These are phyloP conservation scores for Botrytis byssoidea DNA, from an alignment of 2,329 filamentous ascomycete species.

Conservation along the genomic window DNA sequence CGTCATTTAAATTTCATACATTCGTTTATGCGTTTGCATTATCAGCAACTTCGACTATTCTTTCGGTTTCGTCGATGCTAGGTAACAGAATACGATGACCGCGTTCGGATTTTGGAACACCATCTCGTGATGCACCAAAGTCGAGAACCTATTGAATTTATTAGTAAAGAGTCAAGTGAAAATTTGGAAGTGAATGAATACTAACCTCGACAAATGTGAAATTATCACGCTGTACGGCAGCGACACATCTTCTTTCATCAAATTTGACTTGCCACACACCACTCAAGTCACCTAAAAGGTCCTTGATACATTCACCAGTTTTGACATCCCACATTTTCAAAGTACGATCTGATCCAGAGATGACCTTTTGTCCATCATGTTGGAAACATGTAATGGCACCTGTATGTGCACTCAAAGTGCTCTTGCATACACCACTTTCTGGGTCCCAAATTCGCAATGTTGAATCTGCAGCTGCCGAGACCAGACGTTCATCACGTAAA, in stretches of 20 bases:
- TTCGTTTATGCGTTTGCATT: constrained; percentile 16
- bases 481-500: constrained; percentile 82
- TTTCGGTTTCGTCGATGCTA: constrained; percentile 26
- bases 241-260: constrained; percentile 90
- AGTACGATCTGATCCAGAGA: constrained; percentile 91
- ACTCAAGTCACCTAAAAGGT: constrained; percentile 86
- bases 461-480: constrained; percentile 92
- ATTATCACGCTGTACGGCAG: constrained; percentile 88
- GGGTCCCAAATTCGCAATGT: constrained; percentile 97
- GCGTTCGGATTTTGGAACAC: constrained; percentile 71
- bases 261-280: constrained; percentile 99
- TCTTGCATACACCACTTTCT: constrained; percentile 85
- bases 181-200: constrained; percentile 23
- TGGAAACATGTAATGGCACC: constrained; percentile 99
- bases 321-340: constrained; percentile 98
- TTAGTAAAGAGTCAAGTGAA: constrained; percentile 25
- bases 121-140: constrained; percentile 91
- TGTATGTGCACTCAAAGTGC: constrained; percentile 87
- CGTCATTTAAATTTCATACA: constrained; percentile 11
- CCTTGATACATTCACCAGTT: constrained; percentile 87
- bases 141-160: constrained; percentile 75
- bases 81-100: constrained; percentile 68
- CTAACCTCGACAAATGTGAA: constrained; percentile 94
- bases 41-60: constrained; percentile 11
- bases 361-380: constrained; percentile 94